Evolutionary conservation across 495 filamentous ascomycete genomes (phyloP), one percentile per base, ranked within the genome.

Genomic region (Hypomontagnella submonticulosa): DNA sequence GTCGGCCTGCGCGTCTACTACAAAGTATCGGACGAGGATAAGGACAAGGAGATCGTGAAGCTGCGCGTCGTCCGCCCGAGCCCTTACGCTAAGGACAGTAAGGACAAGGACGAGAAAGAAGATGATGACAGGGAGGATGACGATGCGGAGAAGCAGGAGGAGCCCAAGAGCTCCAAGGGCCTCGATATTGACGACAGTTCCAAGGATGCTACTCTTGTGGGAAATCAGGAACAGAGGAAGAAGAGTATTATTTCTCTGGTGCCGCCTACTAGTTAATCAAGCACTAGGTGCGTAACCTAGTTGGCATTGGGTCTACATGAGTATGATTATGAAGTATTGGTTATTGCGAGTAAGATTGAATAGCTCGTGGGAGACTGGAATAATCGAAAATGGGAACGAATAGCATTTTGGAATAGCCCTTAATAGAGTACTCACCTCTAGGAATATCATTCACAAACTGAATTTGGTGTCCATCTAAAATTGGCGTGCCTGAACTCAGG

Each of bases 1-100:
- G 85, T 95, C 0, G 92, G 92, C 0, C 70, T 97, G 43, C 81
- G 89, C 30, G 86, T 97, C 1, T 95, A 92, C 73, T 87, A 79
- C 57, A 73, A 75, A 83, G 86, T 87, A 2, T 76, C 79, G 18
- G 83, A 85, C 20, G 79, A 81, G 41, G 81, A 81, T 20, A 79
- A 82, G 9, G 79, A 81, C 50, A 72, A 76, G 41, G 86, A 85
- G 57, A 66, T 77, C 15, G 75, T 80, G 0, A 76, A 70, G 65
- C 18, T 82, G 41, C 60, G 67, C 38, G 79, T 81, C 4, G 70
- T 81, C 15, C 60, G 76, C 36, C 77, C 78, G 15, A 75, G 73
- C 53, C 60, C 54, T 6, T 79, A 74, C 34, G 72, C 71, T 3
- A n/a, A 71, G 4, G 67, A 71, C 6, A 63, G 63, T 0, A 67